phyloP scores from a whole-genome alignment of 805 yeast genomes.

The Pichia membranifaciens region DNA sequence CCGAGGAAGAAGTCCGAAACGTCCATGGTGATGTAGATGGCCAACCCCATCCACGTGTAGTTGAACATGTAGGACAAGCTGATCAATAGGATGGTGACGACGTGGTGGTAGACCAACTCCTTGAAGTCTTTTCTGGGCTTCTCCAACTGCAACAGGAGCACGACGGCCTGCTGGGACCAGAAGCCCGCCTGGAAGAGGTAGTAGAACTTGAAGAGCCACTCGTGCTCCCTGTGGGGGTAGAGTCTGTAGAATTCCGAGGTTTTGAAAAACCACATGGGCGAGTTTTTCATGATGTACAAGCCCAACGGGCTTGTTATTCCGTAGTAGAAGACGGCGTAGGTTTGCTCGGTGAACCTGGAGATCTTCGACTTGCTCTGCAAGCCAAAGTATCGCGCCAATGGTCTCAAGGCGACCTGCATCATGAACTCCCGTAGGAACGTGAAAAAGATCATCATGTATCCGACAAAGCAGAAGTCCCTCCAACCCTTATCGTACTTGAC shows the following conservation, averaged over 20 bases:
- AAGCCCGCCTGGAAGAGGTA: slow-evolving; percentile 92
- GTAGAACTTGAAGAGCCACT: slow-evolving; percentile 64
- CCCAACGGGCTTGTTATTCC: slow-evolving; percentile 82
- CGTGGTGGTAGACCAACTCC: slow-evolving; percentile 89
- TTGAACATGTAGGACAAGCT: slow-evolving; percentile 88
- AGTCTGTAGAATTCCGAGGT: slow-evolving; percentile 72
- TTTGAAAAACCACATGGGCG: slow-evolving; percentile 86
- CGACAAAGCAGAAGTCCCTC: slow-evolving; percentile 74
- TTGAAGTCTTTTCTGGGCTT: slow-evolving; percentile 91
- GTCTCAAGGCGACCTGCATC: slow-evolving; percentile 77
- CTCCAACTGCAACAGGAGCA: slow-evolving; percentile 77
- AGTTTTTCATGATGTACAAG: slow-evolving; percentile 74
- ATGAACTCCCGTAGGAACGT: slow-evolving; percentile 85
- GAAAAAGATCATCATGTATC: slow-evolving; percentile 77
- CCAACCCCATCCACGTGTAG: slow-evolving; percentile 93
- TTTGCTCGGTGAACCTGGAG: slow-evolving; percentile 87
- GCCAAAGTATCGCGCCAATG: slow-evolving; percentile 55
- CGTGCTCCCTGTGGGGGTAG: slow-evolving; percentile 80
- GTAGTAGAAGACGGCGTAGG: slow-evolving; percentile 77
- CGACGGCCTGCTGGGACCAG: slow-evolving; percentile 94
- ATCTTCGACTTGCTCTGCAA: slow-evolving; percentile 50
- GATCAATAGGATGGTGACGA: slow-evolving; percentile 83
- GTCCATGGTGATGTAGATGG: slow-evolving; percentile 92
- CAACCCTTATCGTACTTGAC: slow-evolving; percentile 75
- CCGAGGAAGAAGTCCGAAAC: slow-evolving; percentile 87